Evolutionary conservation across 169 alveolate genomes (phyloP), one percentile per base, ranked within the genome.

Genomic region (Neospora caninum): DNA sequence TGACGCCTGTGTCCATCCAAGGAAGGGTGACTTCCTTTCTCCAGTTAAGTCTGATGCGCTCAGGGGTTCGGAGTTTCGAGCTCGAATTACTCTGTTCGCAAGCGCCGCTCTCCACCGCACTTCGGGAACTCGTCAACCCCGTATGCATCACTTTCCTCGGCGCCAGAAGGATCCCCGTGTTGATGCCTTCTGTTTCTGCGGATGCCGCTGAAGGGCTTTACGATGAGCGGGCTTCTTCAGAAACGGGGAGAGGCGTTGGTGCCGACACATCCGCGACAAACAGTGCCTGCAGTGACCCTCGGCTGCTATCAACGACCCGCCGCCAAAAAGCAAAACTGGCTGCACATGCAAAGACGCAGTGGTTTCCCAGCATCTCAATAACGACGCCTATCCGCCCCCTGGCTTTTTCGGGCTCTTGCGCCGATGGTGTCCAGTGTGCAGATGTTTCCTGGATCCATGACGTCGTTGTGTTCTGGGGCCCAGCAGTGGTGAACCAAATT

Each of bases 371-470:
- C 18, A 45, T 22, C 54, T 31, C 18, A 16, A 31, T 82, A 27
- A n/a, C 89, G 25, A 82, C 89, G 54, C 89, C 89, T 25, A 69
- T n/a, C 38, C 69, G 67, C 7, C 16, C 84, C 45, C 43, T 73
- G 39, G 36, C 38, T 25, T 82, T 43, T 82, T 82, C 89, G n/a
- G 67, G 67, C 25, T 10, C 16, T 9, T 18, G 89, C 69, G 89
- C 69, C 69, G 67, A 82, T 39, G 36, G 36, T 9, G 2, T 82
- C 36, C 54, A n/a, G 7, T 43, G 89, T 82, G 89, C 70, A n/a
- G 69, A 42, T n/a, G 89, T 43, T 41, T 31, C 89, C 25, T 82
- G 89, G 89, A 42, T 41, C 69, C 89, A 82, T 49, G 89, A 82
- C 41, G 38, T 41, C 69, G 39, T 82, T 82, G 34, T 39, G 41